Evolutionary conservation across 495 filamentous ascomycete species (phyloP), one percentile per base, ranked within the genome.

Genomic region (Penicillium desertorum): DNA sequence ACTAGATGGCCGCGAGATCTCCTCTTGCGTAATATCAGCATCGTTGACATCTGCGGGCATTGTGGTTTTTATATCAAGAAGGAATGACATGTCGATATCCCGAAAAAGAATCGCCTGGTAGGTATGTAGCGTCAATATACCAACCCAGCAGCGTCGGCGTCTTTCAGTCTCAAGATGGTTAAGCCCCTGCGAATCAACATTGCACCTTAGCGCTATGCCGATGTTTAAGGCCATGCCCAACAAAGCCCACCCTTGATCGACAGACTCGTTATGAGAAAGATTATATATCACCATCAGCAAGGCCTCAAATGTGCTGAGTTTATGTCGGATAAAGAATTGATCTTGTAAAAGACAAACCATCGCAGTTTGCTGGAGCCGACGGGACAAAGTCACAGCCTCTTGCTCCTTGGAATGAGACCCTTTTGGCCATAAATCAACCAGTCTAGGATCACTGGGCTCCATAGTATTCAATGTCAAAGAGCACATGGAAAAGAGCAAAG

Each of bases 141-240:
- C 64, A 39, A 56, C 64, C 64, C 64, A 67, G n/a, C 64, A 67
- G 22, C 64, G 64, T 4, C 64, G 61, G 0, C 61, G 56, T 22
- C 64, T 29, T 16, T 67, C 57, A 9, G 45, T 37, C 32, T 65
- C 59, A 4, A 63, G 41, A 5, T 34, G 32, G 42, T 34, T 46
- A 12, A 62, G 17, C 12, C 50, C 47, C 30, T 41, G 41, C 0
- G 44, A 23, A 22, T 47, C 42, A 10, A 49, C 27, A 17, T 62
- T 59, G 20, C 56, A 56, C 20, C 57, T 46, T 30, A 63, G 44
- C 17, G 60, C 57, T 34, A 66, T 66, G 12, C 60, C 63, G 1
- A 66, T 66, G 43, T 66, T 66, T 16, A 60, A 42, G 0, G 56
- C 56, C 58, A 63, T 61, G 1, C 64, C 64, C 36, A 67, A 32